Percentiles rank a stretch among this genome's conserved stretches.
Conservation (phyloP, 2,329 filamentous ascomycete genomes). For the Sporothrix euskadiensis region DNA sequence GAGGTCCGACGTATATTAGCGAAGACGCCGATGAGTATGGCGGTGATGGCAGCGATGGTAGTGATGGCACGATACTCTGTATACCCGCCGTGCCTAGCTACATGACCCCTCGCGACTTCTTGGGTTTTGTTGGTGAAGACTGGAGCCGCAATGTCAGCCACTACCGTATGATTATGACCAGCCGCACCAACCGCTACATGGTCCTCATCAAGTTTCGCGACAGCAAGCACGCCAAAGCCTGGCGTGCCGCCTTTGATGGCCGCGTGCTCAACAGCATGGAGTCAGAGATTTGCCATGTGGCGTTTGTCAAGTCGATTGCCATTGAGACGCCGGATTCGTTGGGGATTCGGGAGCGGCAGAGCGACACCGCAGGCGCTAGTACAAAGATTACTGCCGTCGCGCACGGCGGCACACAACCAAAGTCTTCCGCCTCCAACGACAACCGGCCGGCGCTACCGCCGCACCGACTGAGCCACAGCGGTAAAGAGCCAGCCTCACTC, state of each 20-base stretch:
- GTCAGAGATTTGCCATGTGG: conserved; percentile 92
- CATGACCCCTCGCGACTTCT: conserved; percentile 83
- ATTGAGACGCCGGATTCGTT: conserved; percentile 58
- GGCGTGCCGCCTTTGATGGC: conserved; percentile 86
- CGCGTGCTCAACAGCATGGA: conserved; percentile 91
- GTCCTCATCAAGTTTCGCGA: conserved; percentile 92
- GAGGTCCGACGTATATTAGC: conserved; percentile 39
- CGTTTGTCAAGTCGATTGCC: conserved; percentile 89
- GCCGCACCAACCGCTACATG: conserved; percentile 86
- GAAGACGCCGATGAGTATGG: conserved; percentile 35
- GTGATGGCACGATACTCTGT: conserved; percentile 82
- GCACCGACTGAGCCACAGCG: conserved; percentile 21
- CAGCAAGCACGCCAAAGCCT: conserved; percentile 70
- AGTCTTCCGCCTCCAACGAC: neutral
- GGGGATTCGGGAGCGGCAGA: neutral
- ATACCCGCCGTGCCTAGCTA: conserved; percentile 94
- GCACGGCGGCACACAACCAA: neutral
- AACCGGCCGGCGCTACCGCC: conserved; percentile 13
- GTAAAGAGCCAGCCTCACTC: conserved; percentile 34
- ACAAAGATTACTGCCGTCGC: conserved; percentile 2
- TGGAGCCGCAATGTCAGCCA: conserved; percentile 87
- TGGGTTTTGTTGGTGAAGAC: conserved; percentile 87
- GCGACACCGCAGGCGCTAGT: no score
- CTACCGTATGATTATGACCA: conserved; percentile 91
- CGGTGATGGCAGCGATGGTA: conserved; percentile 35